Conservation (phyloP, 495 filamentous ascomycete species). For the Pseudoneurospora amorphoporcata region DNA sequence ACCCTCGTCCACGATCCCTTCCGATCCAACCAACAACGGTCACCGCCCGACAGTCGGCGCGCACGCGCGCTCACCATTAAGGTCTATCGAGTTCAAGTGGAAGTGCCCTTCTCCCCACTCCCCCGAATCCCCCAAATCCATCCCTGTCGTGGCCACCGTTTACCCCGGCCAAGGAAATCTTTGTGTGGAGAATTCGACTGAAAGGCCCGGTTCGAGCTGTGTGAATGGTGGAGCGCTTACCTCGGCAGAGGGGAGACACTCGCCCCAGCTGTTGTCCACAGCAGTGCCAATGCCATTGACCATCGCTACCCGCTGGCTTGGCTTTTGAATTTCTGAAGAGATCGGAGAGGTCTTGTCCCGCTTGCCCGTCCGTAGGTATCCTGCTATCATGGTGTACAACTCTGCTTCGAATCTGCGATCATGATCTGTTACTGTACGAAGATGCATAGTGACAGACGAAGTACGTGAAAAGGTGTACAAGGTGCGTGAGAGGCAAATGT, state of each 20-base stretch:
- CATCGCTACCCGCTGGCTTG: not conserved
- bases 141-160: not conserved
- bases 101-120: not conserved
- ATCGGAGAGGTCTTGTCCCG: not conserved
- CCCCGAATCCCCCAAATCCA: not conserved
- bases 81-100: not conserved
- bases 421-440: not conserved
- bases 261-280: not conserved
- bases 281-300: not conserved
- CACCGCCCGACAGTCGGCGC: not conserved
- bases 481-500: not conserved
- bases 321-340: not conserved
- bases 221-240: not conserved
- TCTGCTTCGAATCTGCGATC: not conserved
- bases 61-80: not conserved
- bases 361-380: not conserved
- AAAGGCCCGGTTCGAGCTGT: not conserved
- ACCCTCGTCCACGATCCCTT: not conserved
- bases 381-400: not conserved
- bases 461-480: not conserved
- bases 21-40: not conserved
- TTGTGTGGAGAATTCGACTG: not conserved
- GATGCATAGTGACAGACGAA: not conserved
- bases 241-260: not conserved
- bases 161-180: not conserved